Evolutionary conservation across 2,329 filamentous ascomycete genomes (phyloP).

Genomic region (Aspergillus pseudonomiae): DNA sequence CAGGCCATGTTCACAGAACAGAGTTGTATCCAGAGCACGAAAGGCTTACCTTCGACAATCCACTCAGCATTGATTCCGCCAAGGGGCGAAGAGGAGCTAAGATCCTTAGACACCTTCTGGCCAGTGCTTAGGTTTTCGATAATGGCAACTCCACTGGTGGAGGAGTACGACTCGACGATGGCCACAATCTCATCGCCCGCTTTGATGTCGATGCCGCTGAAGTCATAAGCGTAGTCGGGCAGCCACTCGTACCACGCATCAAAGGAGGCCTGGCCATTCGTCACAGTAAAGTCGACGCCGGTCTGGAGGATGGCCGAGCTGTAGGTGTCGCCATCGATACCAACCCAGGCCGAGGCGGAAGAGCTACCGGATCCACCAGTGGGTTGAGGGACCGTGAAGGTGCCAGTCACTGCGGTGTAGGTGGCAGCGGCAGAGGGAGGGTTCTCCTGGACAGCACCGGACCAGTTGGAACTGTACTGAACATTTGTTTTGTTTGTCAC

Average conservation of each 20-base stretch:
- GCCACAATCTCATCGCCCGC: slow-evolving; percentile 49
- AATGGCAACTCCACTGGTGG: slow-evolving; percentile 46
- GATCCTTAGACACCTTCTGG: slow-evolving; percentile 42
- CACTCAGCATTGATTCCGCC: slow-evolving; percentile 64
- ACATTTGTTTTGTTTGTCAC: slow-evolving; percentile 46
- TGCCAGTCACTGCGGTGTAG: neutral
- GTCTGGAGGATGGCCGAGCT: slow-evolving; percentile 57
- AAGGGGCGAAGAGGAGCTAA: slow-evolving; percentile 34
- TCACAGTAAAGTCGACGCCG: slow-evolving; percentile 57
- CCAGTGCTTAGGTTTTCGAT: slow-evolving; percentile 57
- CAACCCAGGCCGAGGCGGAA: slow-evolving; percentile 58
- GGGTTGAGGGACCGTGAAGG: neutral
- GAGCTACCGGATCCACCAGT: neutral
- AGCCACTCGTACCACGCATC: slow-evolving; percentile 65
- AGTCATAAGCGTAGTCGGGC: slow-evolving; percentile 58
- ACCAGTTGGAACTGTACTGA: slow-evolving; percentile 60
- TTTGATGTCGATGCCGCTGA: slow-evolving; percentile 48
- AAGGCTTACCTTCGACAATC: slow-evolving; percentile 42
- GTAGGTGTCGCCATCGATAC: slow-evolving; percentile 63
- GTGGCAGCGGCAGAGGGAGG: neutral
- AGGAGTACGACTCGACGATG: slow-evolving; percentile 46
- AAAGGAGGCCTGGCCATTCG: slow-evolving; percentile 46
- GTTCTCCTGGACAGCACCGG: slow-evolving; percentile 55
- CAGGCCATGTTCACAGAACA: neutral
- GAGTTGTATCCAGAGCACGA: neutral